Conservation (phyloP, 345 rosid species). For the Luvunga scandens region DNA sequence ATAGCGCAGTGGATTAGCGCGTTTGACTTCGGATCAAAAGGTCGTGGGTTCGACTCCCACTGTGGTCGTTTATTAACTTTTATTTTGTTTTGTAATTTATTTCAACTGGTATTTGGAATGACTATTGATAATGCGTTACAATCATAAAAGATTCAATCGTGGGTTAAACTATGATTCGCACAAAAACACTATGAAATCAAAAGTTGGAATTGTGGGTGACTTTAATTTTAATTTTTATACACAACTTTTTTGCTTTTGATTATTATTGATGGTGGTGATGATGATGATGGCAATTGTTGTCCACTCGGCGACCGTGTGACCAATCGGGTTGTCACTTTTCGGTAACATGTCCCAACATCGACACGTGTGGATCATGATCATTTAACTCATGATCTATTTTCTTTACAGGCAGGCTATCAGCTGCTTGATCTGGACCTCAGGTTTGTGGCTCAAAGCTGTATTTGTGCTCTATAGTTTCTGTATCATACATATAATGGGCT, state of each 20-base stretch:
- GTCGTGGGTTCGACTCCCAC: constrained; percentile 98
- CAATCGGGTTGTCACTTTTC: constrained; percentile 24
- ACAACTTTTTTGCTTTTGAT: background rate
- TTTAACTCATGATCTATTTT: constrained; percentile 5
- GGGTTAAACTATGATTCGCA: constrained; percentile 25
- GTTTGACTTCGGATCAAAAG: constrained; percentile 99
- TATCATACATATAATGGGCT: background rate
- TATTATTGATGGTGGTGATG: background rate
- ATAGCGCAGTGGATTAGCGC: constrained; percentile 99
- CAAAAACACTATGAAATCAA: background rate
- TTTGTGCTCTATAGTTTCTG: background rate
- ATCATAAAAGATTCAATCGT: constrained; percentile 2
- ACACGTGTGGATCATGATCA: constrained; percentile 28
- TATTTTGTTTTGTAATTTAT: background rate
- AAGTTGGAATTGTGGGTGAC: background rate
- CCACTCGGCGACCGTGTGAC: constrained; percentile 33
- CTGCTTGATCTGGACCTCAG: background rate
- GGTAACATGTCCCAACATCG: constrained; percentile 28
- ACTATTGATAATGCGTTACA: constrained; percentile 15
- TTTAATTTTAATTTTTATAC: background rate
- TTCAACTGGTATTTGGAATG: constrained; percentile 13
- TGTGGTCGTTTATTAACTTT: constrained; percentile 43
- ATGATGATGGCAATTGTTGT: constrained; percentile 17
- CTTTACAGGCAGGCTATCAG: constrained; percentile 20
- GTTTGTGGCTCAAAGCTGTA: background rate